These are phyloP conservation scores for Coemansia reversa DNA, from an alignment of 192 early-diverging fungal species.

Conservation along the genomic window DNA sequence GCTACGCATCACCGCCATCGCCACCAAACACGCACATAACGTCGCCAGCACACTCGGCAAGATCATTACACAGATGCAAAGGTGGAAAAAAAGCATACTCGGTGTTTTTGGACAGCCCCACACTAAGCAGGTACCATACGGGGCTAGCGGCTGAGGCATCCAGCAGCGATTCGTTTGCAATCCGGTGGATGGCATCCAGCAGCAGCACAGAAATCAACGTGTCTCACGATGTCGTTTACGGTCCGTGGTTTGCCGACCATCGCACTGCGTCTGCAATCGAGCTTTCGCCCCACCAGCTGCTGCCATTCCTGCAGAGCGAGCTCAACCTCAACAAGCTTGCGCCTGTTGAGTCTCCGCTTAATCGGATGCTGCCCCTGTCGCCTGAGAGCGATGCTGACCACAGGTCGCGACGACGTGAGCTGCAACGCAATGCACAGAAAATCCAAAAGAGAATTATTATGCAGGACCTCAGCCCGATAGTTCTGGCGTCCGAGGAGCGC, in stretches of 20 bases:
- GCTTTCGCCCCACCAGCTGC: constrained; percentile 21
- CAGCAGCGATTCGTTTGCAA: constrained; percentile 23
- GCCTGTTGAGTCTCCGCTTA: not conserved
- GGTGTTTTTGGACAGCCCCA: constrained; percentile 24
- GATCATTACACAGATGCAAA: constrained; percentile 5
- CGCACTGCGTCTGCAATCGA: constrained; percentile 7
- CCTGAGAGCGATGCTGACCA: constrained; percentile 11
- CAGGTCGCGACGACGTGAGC: constrained; percentile 18
- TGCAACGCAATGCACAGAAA: constrained; percentile 33
- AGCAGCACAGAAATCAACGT: not conserved
- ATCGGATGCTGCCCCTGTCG: not conserved
- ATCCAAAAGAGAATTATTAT: constrained; percentile 46
- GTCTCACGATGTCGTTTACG: constrained; percentile 18
- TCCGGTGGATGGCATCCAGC: constrained; percentile 21
- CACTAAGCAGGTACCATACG: constrained; percentile 20
- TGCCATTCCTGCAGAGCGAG: constrained; percentile 48
- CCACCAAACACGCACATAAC: constrained; percentile 29
- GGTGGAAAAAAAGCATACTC: constrained; percentile 9
- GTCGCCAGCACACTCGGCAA: constrained; percentile 11
- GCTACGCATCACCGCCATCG: constrained; percentile 16
- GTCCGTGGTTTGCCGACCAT: constrained; percentile 45
- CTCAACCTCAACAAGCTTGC: constrained; percentile 42
- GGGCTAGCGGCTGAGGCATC: constrained; percentile 29
- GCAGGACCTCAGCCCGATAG: constrained; percentile 25
- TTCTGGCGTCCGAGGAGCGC: constrained; percentile 33